phyloP scores from a whole-genome alignment of 805 yeast genomes.

The Brettanomyces nanus region DNA sequence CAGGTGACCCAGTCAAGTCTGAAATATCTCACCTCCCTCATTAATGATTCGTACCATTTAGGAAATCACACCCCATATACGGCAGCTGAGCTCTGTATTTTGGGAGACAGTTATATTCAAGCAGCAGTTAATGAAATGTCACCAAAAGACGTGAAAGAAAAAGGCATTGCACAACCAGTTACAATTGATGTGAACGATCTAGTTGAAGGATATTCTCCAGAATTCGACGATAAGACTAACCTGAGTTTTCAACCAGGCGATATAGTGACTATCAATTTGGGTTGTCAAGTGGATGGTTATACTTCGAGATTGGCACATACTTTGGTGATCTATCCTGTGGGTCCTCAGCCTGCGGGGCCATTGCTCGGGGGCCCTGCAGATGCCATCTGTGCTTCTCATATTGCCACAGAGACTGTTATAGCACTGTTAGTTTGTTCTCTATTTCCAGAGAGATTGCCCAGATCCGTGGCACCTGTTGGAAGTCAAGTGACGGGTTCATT shows the following conservation, averaged over 20 bases:
- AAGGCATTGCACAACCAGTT: constrained; percentile 91
- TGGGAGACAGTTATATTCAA: constrained; percentile 70
- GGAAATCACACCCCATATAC: constrained; percentile 40
- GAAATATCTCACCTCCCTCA: constrained; percentile 53
- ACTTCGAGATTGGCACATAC: constrained; percentile 85
- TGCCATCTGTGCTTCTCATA: constrained; percentile 79
- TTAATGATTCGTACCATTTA: constrained; percentile 68
- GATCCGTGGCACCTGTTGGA: constrained; percentile 29
- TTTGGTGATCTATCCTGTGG: constrained; percentile 63
- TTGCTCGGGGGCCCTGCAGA: constrained; percentile 80
- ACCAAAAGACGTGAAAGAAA: constrained; percentile 63
- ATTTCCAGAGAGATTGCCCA: constrained; percentile 68
- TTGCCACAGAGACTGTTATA: constrained; percentile 83
- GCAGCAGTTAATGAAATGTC: constrained; percentile 53
- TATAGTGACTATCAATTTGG: constrained; percentile 74
- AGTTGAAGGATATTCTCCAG: constrained; percentile 78
- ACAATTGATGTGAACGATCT: constrained; percentile 78
- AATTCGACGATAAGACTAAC: constrained; percentile 52
- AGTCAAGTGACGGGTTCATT: constrained; percentile 53
- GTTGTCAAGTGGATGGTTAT: constrained; percentile 94
- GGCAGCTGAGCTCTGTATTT: constrained; percentile 65
- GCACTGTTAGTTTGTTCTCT: constrained; percentile 65
- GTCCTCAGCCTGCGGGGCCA: constrained; percentile 60
- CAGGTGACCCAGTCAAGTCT: constrained; percentile 81
- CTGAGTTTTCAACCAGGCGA: constrained; percentile 64